Evolutionary conservation across 2,329 filamentous ascomycete species (phyloP).

Genomic region (Exophiala alcalophila): DNA sequence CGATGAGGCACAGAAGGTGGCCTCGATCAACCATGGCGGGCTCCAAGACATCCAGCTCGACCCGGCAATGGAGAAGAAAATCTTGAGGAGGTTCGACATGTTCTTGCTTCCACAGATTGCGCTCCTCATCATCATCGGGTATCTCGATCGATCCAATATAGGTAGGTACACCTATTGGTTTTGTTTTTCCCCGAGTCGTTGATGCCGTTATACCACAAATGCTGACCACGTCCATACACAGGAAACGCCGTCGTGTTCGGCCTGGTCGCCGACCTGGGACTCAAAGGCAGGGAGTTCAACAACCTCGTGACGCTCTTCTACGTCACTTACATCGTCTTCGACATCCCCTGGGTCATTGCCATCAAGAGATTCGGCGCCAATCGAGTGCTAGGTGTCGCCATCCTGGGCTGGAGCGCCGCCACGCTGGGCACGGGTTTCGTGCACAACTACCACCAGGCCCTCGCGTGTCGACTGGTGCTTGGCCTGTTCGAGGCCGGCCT

Average conservation of each 20-base stretch:
- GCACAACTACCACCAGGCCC: conserved; percentile 31
- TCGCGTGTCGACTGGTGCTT: conserved; percentile 35
- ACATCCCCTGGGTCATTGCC: conserved; percentile 21
- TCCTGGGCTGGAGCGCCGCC: conserved; percentile 14
- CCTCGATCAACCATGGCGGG: background rate
- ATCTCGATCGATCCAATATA: conserved; percentile 11
- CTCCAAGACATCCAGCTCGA: conserved; percentile 13
- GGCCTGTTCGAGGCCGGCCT: conserved; percentile 25
- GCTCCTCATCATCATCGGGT: conserved; percentile 12
- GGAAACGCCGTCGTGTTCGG: conserved; percentile 62
- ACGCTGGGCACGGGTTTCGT: conserved; percentile 30
- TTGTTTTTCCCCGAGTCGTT: too few relatives aligned
- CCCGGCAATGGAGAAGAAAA: conserved; percentile 11
- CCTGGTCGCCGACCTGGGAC: conserved; percentile 52
- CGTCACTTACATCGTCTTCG: conserved; percentile 16
- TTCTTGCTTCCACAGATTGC: conserved; percentile 16
- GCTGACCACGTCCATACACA: too few relatives aligned
- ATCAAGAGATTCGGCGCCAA: conserved; percentile 16
- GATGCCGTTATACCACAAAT: too few relatives aligned
- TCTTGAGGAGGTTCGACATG: conserved; percentile 20
- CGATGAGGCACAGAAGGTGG: too few relatives aligned
- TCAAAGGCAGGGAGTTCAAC: conserved; percentile 60
- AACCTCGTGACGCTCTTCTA: conserved; percentile 38
- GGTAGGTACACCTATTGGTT: too few relatives aligned
- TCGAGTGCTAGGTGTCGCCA: conserved; percentile 12